Conservation (phyloP, 371 early-diverging fungal genomes). For the Lichtheimia ornata region DNA sequence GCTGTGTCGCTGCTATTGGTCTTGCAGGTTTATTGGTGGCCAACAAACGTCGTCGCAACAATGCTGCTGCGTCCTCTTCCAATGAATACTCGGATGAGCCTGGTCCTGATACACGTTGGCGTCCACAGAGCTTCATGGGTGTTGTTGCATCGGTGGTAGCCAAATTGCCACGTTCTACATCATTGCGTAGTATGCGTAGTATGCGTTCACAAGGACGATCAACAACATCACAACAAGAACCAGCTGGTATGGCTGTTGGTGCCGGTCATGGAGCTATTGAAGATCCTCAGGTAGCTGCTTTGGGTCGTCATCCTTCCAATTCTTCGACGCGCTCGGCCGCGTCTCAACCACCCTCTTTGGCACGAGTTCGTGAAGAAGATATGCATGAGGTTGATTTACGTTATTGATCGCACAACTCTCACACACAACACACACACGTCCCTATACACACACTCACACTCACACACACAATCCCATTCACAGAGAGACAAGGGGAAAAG, state of each 20-base stretch:
- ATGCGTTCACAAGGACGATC: neutral
- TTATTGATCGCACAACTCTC: conserved; percentile 9
- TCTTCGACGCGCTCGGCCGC: conserved; percentile 23
- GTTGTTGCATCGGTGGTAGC: conserved; percentile 47
- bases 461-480: neutral
- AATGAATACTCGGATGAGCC: conserved; percentile 7
- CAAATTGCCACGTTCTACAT: conserved; percentile 48
- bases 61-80: conserved; percentile 5
- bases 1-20: conserved; percentile 44
- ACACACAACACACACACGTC: conserved; percentile 1
- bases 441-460: neutral
- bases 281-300: conserved; percentile 7
- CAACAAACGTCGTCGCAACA: conserved; percentile 24
- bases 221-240: conserved; percentile 2
- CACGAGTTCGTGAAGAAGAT: conserved; percentile 20
- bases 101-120: conserved; percentile 40
- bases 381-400: conserved; percentile 28
- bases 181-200: conserved; percentile 37
- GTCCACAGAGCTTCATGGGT: conserved; percentile 51
- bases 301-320: conserved; percentile 23
- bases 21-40: conserved; percentile 38
- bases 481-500: neutral
- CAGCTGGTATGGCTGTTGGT: conserved; percentile 24
- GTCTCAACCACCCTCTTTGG: conserved; percentile 25
- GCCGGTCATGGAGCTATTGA: conserved; percentile 23